These are phyloP conservation scores for Chaetomidium leptoderma DNA, from an alignment of 495 filamentous ascomycete genomes.

Conservation along the genomic window DNA sequence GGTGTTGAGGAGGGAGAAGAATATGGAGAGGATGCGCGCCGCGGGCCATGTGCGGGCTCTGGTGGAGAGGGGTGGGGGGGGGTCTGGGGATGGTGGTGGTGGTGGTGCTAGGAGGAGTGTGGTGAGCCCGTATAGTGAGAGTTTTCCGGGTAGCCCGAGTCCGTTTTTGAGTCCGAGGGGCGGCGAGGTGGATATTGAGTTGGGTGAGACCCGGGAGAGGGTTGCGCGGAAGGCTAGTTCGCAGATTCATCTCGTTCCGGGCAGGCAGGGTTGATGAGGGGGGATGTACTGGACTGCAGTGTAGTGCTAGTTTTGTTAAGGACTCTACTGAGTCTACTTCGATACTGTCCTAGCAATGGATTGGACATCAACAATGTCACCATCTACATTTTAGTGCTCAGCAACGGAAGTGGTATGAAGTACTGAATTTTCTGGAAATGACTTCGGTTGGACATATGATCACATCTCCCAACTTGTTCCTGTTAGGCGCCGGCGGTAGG, in stretches of 20 bases:
- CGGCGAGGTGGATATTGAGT: slow-evolving; percentile 17
- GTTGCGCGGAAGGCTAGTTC: slow-evolving; percentile 11
- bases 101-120: background rate
- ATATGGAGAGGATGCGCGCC: slow-evolving; percentile 21
- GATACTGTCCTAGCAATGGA: no score
- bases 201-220: slow-evolving; percentile 23
- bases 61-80: background rate
- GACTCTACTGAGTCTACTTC: no score
- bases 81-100: background rate
- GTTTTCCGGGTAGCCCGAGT: slow-evolving; percentile 10
- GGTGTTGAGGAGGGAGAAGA: slow-evolving; percentile 26
- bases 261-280: background rate
- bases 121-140: slow-evolving; percentile 11
- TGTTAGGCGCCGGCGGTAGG: no score
- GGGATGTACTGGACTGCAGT: background rate
- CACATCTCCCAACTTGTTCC: no score
- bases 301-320: no score
- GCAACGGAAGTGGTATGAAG: no score
- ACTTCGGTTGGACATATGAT: no score
- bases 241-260: slow-evolving; percentile 15
- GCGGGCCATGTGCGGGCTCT: slow-evolving; percentile 20
- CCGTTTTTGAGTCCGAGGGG: slow-evolving; percentile 8
- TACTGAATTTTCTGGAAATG: no score
- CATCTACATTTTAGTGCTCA: no score
- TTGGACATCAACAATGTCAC: no score